These are phyloP conservation scores for Colletotrichum aenigma DNA, from an alignment of 2,329 filamentous ascomycete genomes.

Conservation along the genomic window DNA sequence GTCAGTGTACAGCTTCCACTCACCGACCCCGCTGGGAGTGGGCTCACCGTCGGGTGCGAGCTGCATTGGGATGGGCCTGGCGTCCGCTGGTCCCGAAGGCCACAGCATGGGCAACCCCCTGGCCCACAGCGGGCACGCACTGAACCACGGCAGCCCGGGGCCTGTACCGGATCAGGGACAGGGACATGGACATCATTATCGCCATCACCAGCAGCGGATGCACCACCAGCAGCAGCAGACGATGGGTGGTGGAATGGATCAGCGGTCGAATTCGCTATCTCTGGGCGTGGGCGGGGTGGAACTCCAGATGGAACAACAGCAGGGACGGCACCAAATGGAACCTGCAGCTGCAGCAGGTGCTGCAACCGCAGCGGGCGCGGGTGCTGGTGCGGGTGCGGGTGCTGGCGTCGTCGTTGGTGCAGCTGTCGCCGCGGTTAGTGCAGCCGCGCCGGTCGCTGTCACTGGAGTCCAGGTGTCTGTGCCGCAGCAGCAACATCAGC, in stretches of 20 bases:
- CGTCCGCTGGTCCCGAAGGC: background rate
- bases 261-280: background rate
- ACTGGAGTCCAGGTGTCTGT: background rate
- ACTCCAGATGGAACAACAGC: background rate
- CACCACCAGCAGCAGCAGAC: too few species aligned
- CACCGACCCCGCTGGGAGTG: background rate
- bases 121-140: background rate
- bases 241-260: too few species aligned
- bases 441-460: background rate
- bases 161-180: too few species aligned
- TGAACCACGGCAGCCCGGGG: background rate
- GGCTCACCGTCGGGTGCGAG: background rate
- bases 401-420: background rate
- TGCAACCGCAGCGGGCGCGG: background rate
- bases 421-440: background rate
- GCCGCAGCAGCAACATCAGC: background rate
- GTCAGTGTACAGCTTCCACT: background rate
- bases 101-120: background rate
- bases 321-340: background rate
- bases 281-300: background rate
- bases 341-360: background rate
- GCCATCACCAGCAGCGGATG: too few species aligned
- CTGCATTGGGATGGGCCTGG: background rate
- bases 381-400: background rate
- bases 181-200: too few species aligned